Evolutionary conservation across 2,329 filamentous ascomycete species (phyloP), one percentile per base, ranked within the genome.

Genomic region (Xylaria sp.): DNA sequence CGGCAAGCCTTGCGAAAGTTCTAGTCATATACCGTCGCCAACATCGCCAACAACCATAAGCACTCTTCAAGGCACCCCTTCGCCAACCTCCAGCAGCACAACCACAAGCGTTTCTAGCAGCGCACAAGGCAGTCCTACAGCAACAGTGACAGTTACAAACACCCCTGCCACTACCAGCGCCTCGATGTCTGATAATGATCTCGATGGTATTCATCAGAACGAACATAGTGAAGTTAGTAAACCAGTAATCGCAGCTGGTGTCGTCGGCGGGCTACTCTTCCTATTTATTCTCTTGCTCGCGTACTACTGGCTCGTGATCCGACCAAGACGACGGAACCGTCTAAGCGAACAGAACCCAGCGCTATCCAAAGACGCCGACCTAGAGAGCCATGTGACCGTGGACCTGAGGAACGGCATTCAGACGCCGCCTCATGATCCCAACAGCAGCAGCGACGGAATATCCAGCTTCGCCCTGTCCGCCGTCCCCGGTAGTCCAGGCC

Each of bases 271-370:
- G n/a, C 12, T 77, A 2, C n/a, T 71, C 1, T 20, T 36, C 9
- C n/a, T 75, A 1, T 23, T 72, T 2, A 10, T 74, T 8, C 12
- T 72, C 12, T 31, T 73, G 3, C 7, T 49, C 12, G 15, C 67
- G 10, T 74, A 70, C 68, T 75, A 73, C 52, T 74, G 62, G 58
- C 4, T 72, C 23, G 46, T 69, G 33, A 61, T 75, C 31, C 73
- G 74, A 15, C 72, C 67, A 0, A 71, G 56, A 39, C 63, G 52
- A 59, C 67, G 71, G 15, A 66, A 67, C 20, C 68, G 60, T 28
- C 31, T 51, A 8, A n/a, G 54, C 12, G 18, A 33, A 18, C 54
- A 67, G n/a, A 41, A 18, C 57, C 1, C 7, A 25, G 28, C 10
- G 10, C 43, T 25, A n/a, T 13, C 64, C n/a, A 74, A 72, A n/a